Evolutionary conservation across 306 rosid genomes (phyloP).

Genomic region (Dalbergia cultrata): DNA sequence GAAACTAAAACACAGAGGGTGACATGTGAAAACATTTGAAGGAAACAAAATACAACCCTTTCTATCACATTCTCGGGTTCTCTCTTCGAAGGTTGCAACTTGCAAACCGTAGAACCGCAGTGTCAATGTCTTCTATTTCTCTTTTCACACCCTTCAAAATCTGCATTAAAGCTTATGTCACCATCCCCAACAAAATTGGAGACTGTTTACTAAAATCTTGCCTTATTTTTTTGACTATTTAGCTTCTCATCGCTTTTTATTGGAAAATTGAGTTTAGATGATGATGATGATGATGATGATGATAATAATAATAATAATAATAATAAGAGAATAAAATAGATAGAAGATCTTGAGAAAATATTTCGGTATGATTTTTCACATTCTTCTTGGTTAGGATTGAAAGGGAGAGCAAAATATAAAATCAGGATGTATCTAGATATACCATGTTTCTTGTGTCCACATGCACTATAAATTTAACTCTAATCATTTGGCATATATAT

Average conservation of each 20-base stretch:
- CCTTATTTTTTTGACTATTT: too few species aligned
- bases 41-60: conserved; percentile 31
- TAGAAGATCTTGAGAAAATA: background rate
- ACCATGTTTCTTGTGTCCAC: conserved; percentile 21
- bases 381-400: background rate
- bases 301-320: too few species aligned
- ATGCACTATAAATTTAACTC: conserved; percentile 36
- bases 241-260: background rate
- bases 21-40: conserved; percentile 35
- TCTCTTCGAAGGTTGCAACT: background rate
- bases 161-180: conserved; percentile 75
- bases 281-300: too few species aligned
- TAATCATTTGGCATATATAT: too few species aligned
- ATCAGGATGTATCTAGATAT: conserved; percentile 46
- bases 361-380: background rate
- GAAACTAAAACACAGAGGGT: background rate
- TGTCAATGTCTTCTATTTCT: conserved; percentile 69
- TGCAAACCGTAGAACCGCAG: conserved; percentile 27
- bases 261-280: conserved; percentile 11
- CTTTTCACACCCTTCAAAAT: conserved; percentile 62
- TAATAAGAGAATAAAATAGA: background rate
- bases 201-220: conserved; percentile 64
- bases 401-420: background rate
- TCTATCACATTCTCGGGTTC: background rate
- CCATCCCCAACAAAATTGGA: conserved; percentile 71